phyloP scores from a whole-genome alignment of 2,329 filamentous ascomycete genomes.

The Truncatella angustata region DNA sequence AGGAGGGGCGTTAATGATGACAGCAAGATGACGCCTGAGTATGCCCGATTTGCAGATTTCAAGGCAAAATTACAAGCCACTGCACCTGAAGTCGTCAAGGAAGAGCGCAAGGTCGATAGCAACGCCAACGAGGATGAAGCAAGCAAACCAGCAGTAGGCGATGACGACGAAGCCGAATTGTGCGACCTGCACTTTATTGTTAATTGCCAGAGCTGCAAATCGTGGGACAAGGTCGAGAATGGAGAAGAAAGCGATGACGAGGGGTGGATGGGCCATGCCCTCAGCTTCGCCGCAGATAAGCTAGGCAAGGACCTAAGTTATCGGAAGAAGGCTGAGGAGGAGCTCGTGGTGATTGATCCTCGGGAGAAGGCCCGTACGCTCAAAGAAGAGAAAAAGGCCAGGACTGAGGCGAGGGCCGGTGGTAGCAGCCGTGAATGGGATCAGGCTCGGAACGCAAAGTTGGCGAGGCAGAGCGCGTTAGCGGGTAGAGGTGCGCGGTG shows the following conservation, averaged over 20 bases:
- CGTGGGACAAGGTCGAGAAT: conserved; percentile 69
- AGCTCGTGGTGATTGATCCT: conserved; percentile 90
- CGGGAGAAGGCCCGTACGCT: conserved; percentile 76
- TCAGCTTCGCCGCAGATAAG: conserved; percentile 86
- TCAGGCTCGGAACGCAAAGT: conserved; percentile 54
- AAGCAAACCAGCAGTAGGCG: conserved; percentile 23
- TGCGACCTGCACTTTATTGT: conserved; percentile 97
- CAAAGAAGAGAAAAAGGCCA: conserved; percentile 60
- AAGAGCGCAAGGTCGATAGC: conserved; percentile 19
- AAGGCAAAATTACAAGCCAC: conserved; percentile 68
- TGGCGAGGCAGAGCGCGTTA: conserved; percentile 51
- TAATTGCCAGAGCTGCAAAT: conserved; percentile 86
- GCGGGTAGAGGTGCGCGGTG: conserved; percentile 57
- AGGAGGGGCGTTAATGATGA: conserved; percentile 52
- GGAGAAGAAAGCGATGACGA: conserved; percentile 59
- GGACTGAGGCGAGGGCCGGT: conserved; percentile 52
- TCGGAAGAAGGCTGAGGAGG: conserved; percentile 87
- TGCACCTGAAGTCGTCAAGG: conserved; percentile 33
- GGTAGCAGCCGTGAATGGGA: conserved; percentile 58
- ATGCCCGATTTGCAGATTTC: conserved; percentile 77
- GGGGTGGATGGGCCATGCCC: conserved; percentile 82
- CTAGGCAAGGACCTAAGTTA: conserved; percentile 89
- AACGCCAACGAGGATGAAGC: conserved; percentile 26
- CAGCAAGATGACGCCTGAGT: conserved; percentile 53
- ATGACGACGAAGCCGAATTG: conserved; percentile 69